Conservation (phyloP, 495 filamentous ascomycete genomes). For the Aspergillus wentii region DNA sequence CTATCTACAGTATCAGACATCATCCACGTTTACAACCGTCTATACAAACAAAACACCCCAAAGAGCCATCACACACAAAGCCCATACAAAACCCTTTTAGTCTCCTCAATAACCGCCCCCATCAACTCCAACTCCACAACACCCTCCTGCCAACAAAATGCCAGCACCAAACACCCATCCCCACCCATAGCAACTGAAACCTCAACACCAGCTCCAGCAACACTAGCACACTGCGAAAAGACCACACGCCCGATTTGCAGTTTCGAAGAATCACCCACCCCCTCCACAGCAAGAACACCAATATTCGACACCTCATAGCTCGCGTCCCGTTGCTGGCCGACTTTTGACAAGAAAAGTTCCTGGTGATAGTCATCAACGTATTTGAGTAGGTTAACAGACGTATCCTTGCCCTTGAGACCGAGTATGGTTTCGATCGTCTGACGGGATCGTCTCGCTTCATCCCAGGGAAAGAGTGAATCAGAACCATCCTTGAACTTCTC, state of each 20-base stretch:
- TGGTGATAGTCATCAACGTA: conserved; percentile 28
- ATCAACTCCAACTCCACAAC: conserved; percentile 26
- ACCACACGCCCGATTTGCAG: conserved; percentile 28
- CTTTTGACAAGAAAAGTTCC: conserved; percentile 22
- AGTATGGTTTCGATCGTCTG: conserved; percentile 22
- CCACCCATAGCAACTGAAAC: conserved; percentile 35
- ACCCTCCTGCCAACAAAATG: conserved; percentile 32
- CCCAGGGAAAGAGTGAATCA: conserved; percentile 39
- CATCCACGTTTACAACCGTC: too few relatives aligned
- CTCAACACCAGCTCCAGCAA: conserved; percentile 31
- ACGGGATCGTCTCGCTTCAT: conserved; percentile 28
- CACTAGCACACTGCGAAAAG: conserved; percentile 44
- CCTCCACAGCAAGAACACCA: conserved; percentile 24
- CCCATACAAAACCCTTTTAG: conserved; percentile 14
- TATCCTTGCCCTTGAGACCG: conserved; percentile 26
- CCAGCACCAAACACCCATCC: conserved; percentile 32
- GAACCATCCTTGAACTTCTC: conserved; percentile 2
- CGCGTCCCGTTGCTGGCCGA: conserved; percentile 26
- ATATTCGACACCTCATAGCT: conserved; percentile 45
- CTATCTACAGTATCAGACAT: too few relatives aligned
- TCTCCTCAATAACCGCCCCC: conserved; percentile 14
- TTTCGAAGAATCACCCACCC: conserved; percentile 10
- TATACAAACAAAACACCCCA: too few relatives aligned
- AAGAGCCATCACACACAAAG: conserved; percentile 4
- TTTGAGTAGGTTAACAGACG: conserved; percentile 29